phyloP scores from a whole-genome alignment of 1,284 basidiomycete species.

The Trichosporon asahii region DNA sequence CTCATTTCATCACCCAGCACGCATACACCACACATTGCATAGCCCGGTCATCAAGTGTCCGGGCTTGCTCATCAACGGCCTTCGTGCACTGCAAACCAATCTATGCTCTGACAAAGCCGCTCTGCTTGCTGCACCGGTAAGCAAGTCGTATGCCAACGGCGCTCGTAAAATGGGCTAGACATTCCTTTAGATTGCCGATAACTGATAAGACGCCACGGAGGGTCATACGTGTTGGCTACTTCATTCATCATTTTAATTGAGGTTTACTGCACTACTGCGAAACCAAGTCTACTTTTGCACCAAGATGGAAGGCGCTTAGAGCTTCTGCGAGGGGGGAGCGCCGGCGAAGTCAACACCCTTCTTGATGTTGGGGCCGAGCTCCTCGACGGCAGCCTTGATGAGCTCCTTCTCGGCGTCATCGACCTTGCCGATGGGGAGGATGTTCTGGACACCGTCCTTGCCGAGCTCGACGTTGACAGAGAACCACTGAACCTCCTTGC shows the following conservation, averaged over 20 bases:
- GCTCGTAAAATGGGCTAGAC: not conserved
- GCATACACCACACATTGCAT: not conserved
- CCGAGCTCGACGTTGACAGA: conserved; percentile 85
- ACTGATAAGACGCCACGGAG: not conserved
- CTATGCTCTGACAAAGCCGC: not conserved
- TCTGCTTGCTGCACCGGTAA: not conserved
- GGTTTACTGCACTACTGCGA: conserved; percentile 5
- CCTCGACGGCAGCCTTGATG: conserved; percentile 55
- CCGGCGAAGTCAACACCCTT: conserved; percentile 53
- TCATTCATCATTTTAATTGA: not conserved
- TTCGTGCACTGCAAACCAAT: not conserved
- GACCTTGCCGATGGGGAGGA: conserved; percentile 56
- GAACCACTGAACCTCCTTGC: conserved; percentile 70
- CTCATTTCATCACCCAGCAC: not conserved
- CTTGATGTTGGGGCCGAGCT: conserved; percentile 57
- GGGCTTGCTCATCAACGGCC: not conserved
- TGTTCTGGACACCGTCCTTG: conserved; percentile 60
- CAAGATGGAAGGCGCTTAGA: conserved; percentile 29
- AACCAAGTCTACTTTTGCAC: conserved; percentile 7
- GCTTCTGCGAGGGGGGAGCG: conserved; percentile 45
- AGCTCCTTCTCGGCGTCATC: conserved; percentile 55
- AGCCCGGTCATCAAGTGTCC: not conserved
- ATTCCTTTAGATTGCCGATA: not conserved
- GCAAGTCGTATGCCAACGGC: not conserved
- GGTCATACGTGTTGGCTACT: not conserved